phyloP scores from a whole-genome alignment of 176 grass and related monocot genomes.

The Microstegium vimineum region DNA sequence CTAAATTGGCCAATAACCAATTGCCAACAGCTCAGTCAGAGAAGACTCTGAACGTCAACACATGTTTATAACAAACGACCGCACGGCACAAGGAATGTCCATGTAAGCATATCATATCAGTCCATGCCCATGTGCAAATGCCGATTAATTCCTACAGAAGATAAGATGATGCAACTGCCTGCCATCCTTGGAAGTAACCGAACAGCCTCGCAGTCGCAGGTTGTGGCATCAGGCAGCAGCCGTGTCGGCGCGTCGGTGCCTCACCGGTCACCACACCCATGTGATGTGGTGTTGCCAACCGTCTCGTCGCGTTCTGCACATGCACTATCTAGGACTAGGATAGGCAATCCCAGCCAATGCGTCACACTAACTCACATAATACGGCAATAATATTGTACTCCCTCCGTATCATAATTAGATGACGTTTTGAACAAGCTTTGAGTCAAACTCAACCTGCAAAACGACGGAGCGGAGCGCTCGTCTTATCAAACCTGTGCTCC shows the following conservation, averaged over 20 bases:
- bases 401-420: no score
- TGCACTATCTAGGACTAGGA: not conserved
- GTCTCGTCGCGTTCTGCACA: not conserved
- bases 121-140: not conserved
- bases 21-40: not conserved
- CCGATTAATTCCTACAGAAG: not conserved
- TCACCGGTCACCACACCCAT: not conserved
- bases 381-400: no score
- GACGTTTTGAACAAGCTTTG: no score
- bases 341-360: not conserved
- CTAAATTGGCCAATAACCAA: no score
- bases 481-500: no score
- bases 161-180: not conserved
- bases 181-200: not conserved
- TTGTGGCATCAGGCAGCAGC: not conserved
- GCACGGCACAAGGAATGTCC: not conserved
- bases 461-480: no score
- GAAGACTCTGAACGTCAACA: not conserved
- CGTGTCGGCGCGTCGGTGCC: not conserved
- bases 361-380: not conserved
- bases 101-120: not conserved
- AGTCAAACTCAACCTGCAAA: no score
- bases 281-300: not conserved
- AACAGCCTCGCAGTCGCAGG: not conserved
- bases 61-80: not conserved